These are phyloP conservation scores for Thuidium tamariscinum DNA, from an alignment of 225 moss, liverwort and hornwort genomes.

Conservation along the genomic window DNA sequence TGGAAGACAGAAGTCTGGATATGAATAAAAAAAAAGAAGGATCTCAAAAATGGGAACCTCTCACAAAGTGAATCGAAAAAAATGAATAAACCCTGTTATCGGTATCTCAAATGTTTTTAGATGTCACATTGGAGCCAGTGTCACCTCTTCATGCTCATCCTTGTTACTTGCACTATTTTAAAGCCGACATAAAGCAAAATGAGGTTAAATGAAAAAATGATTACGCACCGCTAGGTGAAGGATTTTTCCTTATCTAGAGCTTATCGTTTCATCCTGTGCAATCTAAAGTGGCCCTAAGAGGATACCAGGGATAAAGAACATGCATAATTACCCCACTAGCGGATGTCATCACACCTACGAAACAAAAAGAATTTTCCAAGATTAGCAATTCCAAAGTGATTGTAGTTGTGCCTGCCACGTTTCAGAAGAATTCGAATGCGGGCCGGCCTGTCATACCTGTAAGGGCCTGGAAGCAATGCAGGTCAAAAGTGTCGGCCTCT, in stretches of 20 bases:
- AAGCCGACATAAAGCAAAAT: background rate
- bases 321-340: background rate
- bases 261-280: background rate
- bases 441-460: constrained; percentile 40
- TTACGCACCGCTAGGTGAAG: background rate
- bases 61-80: background rate
- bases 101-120: background rate
- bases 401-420: background rate
- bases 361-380: background rate
- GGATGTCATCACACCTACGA: background rate
- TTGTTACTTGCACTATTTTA: background rate
- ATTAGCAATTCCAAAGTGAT: background rate
- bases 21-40: background rate
- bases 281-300: background rate
- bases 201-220: background rate
- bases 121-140: background rate
- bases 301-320: background rate
- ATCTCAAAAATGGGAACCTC: background rate
- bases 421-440: background rate
- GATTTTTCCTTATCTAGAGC: background rate
- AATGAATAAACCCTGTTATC: background rate
- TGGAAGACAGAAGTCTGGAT: background rate
- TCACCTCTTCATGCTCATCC: background rate
- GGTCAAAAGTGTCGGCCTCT: constrained; percentile 84
- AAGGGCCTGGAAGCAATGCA: constrained; percentile 86